Base-by-base conservation (phyloP, 2,329 filamentous ascomycete genomes). In the Xylaria arbuscula region DNA sequence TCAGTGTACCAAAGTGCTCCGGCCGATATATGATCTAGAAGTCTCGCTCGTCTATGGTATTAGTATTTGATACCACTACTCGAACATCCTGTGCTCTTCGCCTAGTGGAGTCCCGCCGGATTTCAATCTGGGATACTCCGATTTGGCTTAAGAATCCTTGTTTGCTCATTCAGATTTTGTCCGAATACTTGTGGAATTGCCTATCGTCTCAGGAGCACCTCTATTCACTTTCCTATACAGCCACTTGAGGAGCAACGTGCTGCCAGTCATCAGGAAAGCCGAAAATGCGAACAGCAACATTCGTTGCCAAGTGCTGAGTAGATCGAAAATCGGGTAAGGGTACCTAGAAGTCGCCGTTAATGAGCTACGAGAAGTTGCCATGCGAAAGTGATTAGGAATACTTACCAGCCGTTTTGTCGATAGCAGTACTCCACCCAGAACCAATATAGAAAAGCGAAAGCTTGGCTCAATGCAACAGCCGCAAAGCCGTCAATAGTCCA, bases 311-410 rank as follows among this genome's bases (percentile, higher is more conserved):
- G 89, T 91, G 58, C 84, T 85, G 50, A 97, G 81, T 53, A 92
- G 78, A 9, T 84, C 89, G 71, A 98, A 95, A 32, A 97, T 86
- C 1, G 94, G 94, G 79, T 98, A 97, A 0, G 94, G 93, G 74
- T 97, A 97, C 84, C 90, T 92, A 61, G 50, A 54, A 34, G 9
- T 34, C 51, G 8, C 40, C 17, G 4, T 45, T 10, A 22, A 50
- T 67, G 47, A 67, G 60, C 55, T 32, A 65, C 47, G 19, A 2
- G 9, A 48, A 56, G 28, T n/a, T 17, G 15, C 22, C 22, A 24
- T 22, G 15, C 45, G 17, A 24, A 36, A 32, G 28, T 24, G 42
- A 56, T 38, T 10, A n/a, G n/a, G n/a, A 6, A 48, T 48, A 24
- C 86, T 78, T 76, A 89, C 88, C 84, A 87, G 76, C 90, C 88